Evolutionary conservation across 2,329 filamentous ascomycete genomes (phyloP), one percentile per base, ranked within the genome.

Genomic region (Helotiales sp.): DNA sequence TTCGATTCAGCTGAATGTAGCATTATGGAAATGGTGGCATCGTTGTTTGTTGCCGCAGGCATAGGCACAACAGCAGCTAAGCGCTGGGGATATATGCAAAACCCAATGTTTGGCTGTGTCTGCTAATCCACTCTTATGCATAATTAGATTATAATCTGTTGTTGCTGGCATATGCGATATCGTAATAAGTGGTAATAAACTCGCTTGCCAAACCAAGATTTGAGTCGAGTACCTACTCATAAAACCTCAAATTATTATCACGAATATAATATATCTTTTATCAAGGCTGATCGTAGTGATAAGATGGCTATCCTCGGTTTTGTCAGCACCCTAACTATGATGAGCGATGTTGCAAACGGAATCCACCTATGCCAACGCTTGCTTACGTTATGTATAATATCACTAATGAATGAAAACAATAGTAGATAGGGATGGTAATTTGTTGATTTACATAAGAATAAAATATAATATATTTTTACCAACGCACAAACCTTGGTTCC

Each of bases 241-340:
- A n/a, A n/a, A n/a, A n/a, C n/a, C n/a, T n/a, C n/a, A n/a, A n/a
- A n/a, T n/a, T n/a, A n/a, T n/a, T n/a, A n/a, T n/a, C n/a, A n/a
- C n/a, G n/a, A n/a, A n/a, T n/a, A n/a, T n/a, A n/a, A n/a, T n/a
- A n/a, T n/a, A n/a, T n/a, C n/a, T n/a, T n/a, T n/a, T n/a, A n/a
- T n/a, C n/a, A n/a, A n/a, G n/a, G n/a, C n/a, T n/a, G n/a, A n/a
- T n/a, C n/a, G n/a, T n/a, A n/a, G n/a, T n/a, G n/a, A n/a, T n/a
- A n/a, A n/a, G n/a, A n/a, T n/a, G n/a, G n/a, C n/a, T n/a, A n/a
- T n/a, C n/a, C n/a, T n/a, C n/a, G n/a, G n/a, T n/a, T n/a, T n/a
- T n/a, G 66, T 75, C 72, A 24, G 74, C 58, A 64, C 69, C 59
- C 43, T 75, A 13, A 40, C 4, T 40, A n/a, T n/a, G n/a, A n/a